These are phyloP conservation scores for Eruca vesicaria DNA, from an alignment of 441 rosid genomes.

Conservation along the genomic window DNA sequence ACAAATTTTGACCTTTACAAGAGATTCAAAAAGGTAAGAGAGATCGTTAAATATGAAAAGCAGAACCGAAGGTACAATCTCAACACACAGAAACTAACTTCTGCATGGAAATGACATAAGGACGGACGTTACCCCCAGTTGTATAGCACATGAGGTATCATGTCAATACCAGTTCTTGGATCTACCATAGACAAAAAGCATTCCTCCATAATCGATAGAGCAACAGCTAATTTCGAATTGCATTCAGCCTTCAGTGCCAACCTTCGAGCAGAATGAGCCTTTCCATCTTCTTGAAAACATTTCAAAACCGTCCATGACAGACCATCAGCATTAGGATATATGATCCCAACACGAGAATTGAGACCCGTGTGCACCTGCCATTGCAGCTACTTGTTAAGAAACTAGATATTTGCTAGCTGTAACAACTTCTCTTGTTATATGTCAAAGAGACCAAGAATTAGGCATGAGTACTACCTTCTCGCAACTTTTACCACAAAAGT, in stretches of 20 bases:
- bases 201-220: conserved; percentile 93
- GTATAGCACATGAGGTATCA: conserved; percentile 92
- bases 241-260: conserved; percentile 89
- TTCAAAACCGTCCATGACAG: conserved; percentile 85
- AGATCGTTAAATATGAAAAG: neutral
- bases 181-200: conserved; percentile 96
- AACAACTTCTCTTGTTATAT: neutral
- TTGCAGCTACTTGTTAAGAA: conserved; percentile 23
- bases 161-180: conserved; percentile 92
- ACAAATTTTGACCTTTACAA: conserved; percentile 78
- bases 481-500: conserved; percentile 71
- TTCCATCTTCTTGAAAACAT: conserved; percentile 87
- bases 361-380: conserved; percentile 78
- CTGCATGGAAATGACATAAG: conserved; percentile 16
- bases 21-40: neutral
- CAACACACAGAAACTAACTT: neutral
- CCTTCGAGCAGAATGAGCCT: conserved; percentile 69
- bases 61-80: neutral
- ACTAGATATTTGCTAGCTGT: conserved; percentile 1
- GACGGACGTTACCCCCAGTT: conserved; percentile 74
- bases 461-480: conserved; percentile 53
- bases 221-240: conserved; percentile 92
- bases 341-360: conserved; percentile 70
- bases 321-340: conserved; percentile 58
- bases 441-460: conserved; percentile 11